Percentiles rank a stretch among this genome's conserved stretches.
Evolutionary conservation across 2,329 filamentous ascomycete genomes (phyloP).

Genomic region (Calcarisporium arbuscula): DNA sequence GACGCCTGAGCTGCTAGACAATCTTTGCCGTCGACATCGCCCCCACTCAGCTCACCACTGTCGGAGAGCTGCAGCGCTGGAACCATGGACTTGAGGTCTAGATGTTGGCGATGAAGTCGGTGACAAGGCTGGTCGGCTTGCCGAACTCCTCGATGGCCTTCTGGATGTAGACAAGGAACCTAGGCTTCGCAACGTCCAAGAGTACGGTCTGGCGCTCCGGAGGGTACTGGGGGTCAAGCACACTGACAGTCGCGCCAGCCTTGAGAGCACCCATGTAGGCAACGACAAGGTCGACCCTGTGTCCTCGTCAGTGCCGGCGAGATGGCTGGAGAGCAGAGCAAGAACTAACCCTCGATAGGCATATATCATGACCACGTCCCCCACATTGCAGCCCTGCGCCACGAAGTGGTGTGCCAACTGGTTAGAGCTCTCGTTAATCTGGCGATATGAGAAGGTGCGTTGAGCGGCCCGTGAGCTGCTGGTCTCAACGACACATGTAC

Average conservation of each 20-base stretch:
- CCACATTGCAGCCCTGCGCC: slow-evolving; percentile 63
- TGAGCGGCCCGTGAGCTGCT: slow-evolving; percentile 40
- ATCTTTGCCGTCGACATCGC: slow-evolving; percentile 58
- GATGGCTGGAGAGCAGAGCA: not conserved
- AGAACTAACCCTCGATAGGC: slow-evolving; percentile 67
- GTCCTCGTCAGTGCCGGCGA: too few relatives aligned
- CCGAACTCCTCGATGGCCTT: slow-evolving; percentile 53
- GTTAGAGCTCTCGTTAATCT: slow-evolving; percentile 83
- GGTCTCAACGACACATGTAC: slow-evolving; percentile 44
- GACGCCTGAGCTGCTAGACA: slow-evolving; percentile 52
- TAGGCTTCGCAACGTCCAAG: slow-evolving; percentile 71
- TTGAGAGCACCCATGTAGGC: slow-evolving; percentile 70
- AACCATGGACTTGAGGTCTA: slow-evolving; percentile 66
- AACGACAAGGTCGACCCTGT: slow-evolving; percentile 53
- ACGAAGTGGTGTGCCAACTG: slow-evolving; percentile 73
- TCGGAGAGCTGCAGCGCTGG: slow-evolving; percentile 67
- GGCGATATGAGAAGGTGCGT: slow-evolving; percentile 71
- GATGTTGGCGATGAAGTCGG: slow-evolving; percentile 67
- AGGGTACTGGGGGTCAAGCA: slow-evolving; percentile 60
- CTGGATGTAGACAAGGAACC: slow-evolving; percentile 60
- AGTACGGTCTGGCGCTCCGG: slow-evolving; percentile 44
- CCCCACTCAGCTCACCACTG: slow-evolving; percentile 67
- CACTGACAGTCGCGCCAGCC: slow-evolving; percentile 55
- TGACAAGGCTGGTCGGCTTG: slow-evolving; percentile 56
- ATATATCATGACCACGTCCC: slow-evolving; percentile 91